Conservation (phyloP, 768 basidiomycete species). For the Suillus tomentosus region DNA sequence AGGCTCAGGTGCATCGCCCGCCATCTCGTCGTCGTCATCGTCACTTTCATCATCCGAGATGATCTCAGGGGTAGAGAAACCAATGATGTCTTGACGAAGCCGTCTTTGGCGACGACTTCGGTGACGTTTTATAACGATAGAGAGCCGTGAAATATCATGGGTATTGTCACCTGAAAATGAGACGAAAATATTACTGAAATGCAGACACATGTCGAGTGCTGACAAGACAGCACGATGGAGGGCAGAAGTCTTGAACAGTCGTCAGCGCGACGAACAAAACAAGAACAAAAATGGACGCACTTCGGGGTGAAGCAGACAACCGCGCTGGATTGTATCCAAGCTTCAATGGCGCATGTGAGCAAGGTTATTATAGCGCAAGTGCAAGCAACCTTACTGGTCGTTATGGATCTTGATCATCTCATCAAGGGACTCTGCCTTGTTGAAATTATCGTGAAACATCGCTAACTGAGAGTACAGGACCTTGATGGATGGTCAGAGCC, state of each 20-base stretch:
- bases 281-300: conserved; percentile 37
- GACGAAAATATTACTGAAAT: conserved; percentile 66
- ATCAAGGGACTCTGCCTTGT: conserved; percentile 63
- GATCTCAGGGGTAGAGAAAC: conserved; percentile 48
- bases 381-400: conserved; percentile 55
- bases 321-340: conserved; percentile 57
- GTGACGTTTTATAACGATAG: conserved; percentile 56
- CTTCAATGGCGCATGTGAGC: conserved; percentile 34
- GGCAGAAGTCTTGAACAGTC: conserved; percentile 53
- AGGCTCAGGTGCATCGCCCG: conserved; percentile 24
- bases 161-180: conserved; percentile 63
- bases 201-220: conserved; percentile 72
- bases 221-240: conserved; percentile 67
- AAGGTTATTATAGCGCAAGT: background rate
- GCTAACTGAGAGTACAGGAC: conserved; percentile 67
- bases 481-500: conserved; percentile 36
- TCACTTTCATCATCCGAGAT: conserved; percentile 40
- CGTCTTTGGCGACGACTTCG: conserved; percentile 61
- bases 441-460: conserved; percentile 59
- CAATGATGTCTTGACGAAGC: conserved; percentile 59
- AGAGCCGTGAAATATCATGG: conserved; percentile 54
- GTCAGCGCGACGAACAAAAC: conserved; percentile 7
- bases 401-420: conserved; percentile 73
- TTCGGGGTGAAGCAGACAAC: conserved; percentile 65
- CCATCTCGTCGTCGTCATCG: conserved; percentile 36